phyloP scores from a whole-genome alignment of 768 basidiomycete species.

The Pleurotus pulmonarius region DNA sequence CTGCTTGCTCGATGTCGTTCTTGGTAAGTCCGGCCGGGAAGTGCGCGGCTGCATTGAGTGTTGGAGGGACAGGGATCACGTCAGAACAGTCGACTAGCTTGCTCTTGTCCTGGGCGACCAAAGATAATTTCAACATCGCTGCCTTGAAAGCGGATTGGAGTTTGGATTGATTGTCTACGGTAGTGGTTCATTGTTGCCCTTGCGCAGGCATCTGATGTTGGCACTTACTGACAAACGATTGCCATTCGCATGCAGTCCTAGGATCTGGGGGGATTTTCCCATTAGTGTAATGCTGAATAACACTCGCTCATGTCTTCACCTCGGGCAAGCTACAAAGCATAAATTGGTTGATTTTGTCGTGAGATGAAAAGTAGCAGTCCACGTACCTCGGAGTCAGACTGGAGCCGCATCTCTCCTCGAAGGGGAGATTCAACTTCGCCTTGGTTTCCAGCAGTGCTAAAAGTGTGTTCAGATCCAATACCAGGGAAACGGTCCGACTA shows the following conservation, averaged over 20 bases:
- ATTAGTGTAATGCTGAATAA: slow-evolving; percentile 10
- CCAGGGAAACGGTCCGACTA: background rate
- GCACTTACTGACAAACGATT: slow-evolving; percentile 23
- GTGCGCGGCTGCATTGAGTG: slow-evolving; percentile 14
- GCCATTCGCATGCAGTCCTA: slow-evolving; percentile 34
- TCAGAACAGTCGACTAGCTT: slow-evolving; percentile 30
- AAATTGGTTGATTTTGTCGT: background rate
- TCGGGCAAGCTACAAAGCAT: slow-evolving; percentile 13
- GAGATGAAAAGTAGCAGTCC: background rate
- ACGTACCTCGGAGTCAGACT: slow-evolving; percentile 14
- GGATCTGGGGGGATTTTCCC: slow-evolving; percentile 13
- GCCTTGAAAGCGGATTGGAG: slow-evolving; percentile 19
- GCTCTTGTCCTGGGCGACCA: slow-evolving; percentile 22
- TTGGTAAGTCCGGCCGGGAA: slow-evolving; percentile 20
- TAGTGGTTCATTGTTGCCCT: background rate
- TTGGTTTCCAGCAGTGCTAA: slow-evolving; percentile 20
- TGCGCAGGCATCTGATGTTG: background rate
- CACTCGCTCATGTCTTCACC: slow-evolving; percentile 7
- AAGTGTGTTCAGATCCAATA: slow-evolving; percentile 9
- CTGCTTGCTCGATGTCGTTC: slow-evolving; percentile 16
- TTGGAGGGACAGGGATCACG: slow-evolving; percentile 23
- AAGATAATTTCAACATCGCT: slow-evolving; percentile 28
- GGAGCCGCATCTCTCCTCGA: slow-evolving; percentile 13
- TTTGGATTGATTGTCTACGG: slow-evolving; percentile 15
- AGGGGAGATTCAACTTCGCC: slow-evolving; percentile 16